Evolutionary conservation across 768 basidiomycete genomes (phyloP).

Genomic region (Russula sp.): DNA sequence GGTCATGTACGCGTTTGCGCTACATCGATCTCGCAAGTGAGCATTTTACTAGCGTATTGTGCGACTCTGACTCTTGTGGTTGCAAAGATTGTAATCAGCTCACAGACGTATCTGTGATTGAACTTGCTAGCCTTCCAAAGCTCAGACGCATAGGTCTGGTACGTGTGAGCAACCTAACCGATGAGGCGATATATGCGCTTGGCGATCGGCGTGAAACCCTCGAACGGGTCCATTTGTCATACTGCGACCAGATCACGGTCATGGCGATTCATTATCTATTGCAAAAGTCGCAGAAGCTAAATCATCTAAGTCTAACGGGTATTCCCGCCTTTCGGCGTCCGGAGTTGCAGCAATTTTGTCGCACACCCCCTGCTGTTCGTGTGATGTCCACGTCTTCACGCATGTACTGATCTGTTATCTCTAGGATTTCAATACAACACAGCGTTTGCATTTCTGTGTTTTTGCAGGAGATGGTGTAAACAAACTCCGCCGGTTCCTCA

Average conservation of each 20-base stretch:
- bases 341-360: conserved; percentile 86
- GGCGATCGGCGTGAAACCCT: conserved; percentile 80
- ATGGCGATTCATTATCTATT: conserved; percentile 90
- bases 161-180: conserved; percentile 86
- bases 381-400: not conserved
- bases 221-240: conserved; percentile 94
- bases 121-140: conserved; percentile 81
- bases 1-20: conserved; percentile 81
- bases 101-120: conserved; percentile 92
- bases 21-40: conserved; percentile 96
- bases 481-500: conserved; percentile 74
- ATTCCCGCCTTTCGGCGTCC: conserved; percentile 81
- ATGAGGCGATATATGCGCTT: conserved; percentile 86
- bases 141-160: conserved; percentile 93
- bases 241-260: conserved; percentile 93
- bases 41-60: conserved; percentile 30
- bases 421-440: conserved; percentile 87
- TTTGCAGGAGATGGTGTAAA: conserved; percentile 90
- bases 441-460: conserved; percentile 89
- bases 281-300: conserved; percentile 79
- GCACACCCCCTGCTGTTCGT: conserved; percentile 77
- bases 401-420: conserved; percentile 4
- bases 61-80: conserved; percentile 14
- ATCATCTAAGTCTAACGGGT: conserved; percentile 94
- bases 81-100: conserved; percentile 70